phyloP scores from a whole-genome alignment of 768 basidiomycete species.

The Lactifluus volemus region DNA sequence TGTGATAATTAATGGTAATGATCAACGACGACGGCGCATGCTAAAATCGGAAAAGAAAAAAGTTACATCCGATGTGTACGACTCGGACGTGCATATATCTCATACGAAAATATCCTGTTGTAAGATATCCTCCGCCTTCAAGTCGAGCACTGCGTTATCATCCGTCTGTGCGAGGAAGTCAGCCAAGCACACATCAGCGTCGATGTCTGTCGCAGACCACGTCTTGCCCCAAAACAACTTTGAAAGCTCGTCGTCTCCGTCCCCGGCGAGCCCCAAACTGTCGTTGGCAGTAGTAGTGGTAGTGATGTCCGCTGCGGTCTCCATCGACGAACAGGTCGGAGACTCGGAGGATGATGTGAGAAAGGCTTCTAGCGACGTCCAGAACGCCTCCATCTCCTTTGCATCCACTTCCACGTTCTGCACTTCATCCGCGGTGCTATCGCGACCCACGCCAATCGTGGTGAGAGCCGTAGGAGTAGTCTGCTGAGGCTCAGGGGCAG shows the following conservation, averaged over 20 bases:
- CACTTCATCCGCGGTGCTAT: neutral
- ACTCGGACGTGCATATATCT: neutral
- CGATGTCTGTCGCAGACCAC: neutral
- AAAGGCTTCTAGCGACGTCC: slow-evolving; percentile 11
- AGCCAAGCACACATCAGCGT: neutral
- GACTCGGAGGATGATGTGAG: neutral
- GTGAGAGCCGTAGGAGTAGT: neutral
- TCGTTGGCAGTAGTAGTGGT: neutral
- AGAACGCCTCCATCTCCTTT: slow-evolving; percentile 11
- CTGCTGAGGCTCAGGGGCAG: neutral
- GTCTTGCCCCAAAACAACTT: neutral
- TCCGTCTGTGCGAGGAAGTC: neutral
- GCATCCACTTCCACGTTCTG: neutral
- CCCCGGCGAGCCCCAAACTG: neutral
- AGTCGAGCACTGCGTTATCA: neutral
- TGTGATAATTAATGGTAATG: neutral
- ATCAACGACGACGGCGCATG: neutral
- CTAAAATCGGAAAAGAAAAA: neutral
- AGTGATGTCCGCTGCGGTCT: neutral
- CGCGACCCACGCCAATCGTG: neutral
- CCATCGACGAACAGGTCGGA: neutral
- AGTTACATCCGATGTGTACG: too few relatives aligned
- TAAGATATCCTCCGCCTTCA: slow-evolving; percentile 9
- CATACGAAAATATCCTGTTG: slow-evolving; percentile 5
- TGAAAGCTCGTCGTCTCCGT: neutral